These are phyloP conservation scores for Chenopodium formosanum DNA, from an alignment of 148 eudicot genomes.

Conservation along the genomic window DNA sequence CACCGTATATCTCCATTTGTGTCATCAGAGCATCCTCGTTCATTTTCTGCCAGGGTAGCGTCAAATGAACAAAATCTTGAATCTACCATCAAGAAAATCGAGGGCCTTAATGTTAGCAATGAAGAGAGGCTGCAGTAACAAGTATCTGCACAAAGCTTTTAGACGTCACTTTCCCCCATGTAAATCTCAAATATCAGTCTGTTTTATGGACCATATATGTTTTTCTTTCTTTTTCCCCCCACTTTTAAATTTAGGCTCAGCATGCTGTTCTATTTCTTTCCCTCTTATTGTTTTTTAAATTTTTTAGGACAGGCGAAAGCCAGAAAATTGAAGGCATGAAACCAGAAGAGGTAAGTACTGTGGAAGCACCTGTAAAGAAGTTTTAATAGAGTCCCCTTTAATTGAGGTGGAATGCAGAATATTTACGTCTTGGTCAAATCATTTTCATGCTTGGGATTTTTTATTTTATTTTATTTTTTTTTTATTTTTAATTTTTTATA, in stretches of 20 bases:
- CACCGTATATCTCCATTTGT: slow-evolving; percentile 32
- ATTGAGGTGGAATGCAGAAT: not conserved
- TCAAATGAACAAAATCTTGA: slow-evolving; percentile 39
- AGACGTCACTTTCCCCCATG: slow-evolving; percentile 17
- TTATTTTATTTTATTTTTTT: not conserved
- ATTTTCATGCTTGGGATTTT: not conserved
- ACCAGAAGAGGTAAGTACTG: slow-evolving; percentile 17
- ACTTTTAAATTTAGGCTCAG: slow-evolving; percentile 9
- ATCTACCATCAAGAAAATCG: slow-evolving; percentile 70
- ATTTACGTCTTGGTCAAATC: not conserved
- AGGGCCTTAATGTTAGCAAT: slow-evolving; percentile 60
- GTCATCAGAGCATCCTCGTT: slow-evolving; percentile 37
- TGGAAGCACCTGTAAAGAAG: slow-evolving; percentile 28
- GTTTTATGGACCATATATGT: slow-evolving; percentile 20
- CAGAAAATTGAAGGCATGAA: slow-evolving; percentile 21
- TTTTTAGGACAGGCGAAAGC: slow-evolving; percentile 24
- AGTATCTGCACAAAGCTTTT: not conserved
- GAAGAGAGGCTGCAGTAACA: slow-evolving; percentile 50
- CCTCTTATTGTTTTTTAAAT: not conserved
- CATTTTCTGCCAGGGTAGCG: slow-evolving; percentile 26
- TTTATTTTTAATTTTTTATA: not conserved
- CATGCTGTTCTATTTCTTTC: slow-evolving; percentile 5
- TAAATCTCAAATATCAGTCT: slow-evolving; percentile 24
- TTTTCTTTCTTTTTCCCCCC: not conserved
- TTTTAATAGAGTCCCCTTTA: slow-evolving; percentile 14